Evolutionary conservation across 2,329 filamentous ascomycete genomes (phyloP).

Genomic region (Ramularia endophylla): DNA sequence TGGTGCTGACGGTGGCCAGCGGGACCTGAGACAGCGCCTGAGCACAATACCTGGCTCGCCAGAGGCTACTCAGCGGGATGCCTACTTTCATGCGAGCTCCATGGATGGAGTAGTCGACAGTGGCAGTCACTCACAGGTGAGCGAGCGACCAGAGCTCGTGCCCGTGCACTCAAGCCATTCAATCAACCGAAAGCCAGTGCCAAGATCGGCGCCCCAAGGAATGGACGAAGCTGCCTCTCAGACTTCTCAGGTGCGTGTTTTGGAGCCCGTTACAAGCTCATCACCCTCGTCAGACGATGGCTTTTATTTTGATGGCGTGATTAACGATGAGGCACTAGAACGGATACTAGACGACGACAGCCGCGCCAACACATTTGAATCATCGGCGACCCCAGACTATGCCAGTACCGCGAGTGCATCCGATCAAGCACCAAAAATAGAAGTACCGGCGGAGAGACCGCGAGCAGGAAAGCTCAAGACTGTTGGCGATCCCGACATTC

Average conservation of each 20-base stretch:
- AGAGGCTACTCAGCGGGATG: conserved; percentile 32
- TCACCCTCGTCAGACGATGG: conserved; percentile 20
- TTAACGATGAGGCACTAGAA: conserved; percentile 42
- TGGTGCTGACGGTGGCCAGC: conserved; percentile 3
- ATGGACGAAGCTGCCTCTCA: conserved; percentile 7
- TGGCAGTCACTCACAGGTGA: conserved; percentile 2
- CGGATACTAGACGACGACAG: conserved; percentile 28
- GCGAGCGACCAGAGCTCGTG: conserved; percentile 22
- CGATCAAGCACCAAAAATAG: conserved; percentile 42
- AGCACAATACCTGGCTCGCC: conserved; percentile 44
- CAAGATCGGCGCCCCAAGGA: conserved; percentile 11
- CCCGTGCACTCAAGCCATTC: conserved; percentile 23
- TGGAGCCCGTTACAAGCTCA: conserved; percentile 9
- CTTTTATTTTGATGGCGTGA: conserved; percentile 26
- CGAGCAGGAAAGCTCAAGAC: conserved; percentile 76
- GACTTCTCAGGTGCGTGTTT: conserved; percentile 17
- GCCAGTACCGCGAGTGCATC: conserved; percentile 55
- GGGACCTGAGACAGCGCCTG: conserved; percentile 29
- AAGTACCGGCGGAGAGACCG: conserved; percentile 53
- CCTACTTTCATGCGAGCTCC: conserved; percentile 23
- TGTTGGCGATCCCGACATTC: conserved; percentile 53
- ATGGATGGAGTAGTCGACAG: conserved; percentile 14
- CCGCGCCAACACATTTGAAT: conserved; percentile 15
- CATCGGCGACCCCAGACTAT: conserved; percentile 65
- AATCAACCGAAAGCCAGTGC: conserved; percentile 27